These are phyloP conservation scores for Lepiota venenata DNA, from an alignment of 768 basidiomycete genomes.

Conservation along the genomic window DNA sequence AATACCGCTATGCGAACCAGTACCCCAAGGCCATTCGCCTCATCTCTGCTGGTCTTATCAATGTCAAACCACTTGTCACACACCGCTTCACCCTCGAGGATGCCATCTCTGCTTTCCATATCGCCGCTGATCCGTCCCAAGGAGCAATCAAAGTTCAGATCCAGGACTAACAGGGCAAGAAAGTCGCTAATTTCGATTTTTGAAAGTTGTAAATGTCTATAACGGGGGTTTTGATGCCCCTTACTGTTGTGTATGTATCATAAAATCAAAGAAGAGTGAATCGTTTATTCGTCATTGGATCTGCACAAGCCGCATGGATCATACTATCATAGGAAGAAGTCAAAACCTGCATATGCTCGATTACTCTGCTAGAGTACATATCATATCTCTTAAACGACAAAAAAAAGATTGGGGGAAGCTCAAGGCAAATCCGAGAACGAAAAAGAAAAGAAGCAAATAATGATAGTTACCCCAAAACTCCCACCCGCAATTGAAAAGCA, in stretches of 20 bases:
- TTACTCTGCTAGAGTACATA: slow-evolving; percentile 10
- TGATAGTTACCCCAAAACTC: slow-evolving; percentile 11
- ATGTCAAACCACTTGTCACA: slow-evolving; percentile 78
- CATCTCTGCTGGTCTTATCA: slow-evolving; percentile 68
- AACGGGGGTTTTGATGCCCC: background rate
- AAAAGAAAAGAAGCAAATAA: slow-evolving; percentile 12
- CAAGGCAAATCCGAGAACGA: background rate
- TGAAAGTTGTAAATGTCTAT: background rate
- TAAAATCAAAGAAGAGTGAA: background rate
- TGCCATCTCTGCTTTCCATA: slow-evolving; percentile 75
- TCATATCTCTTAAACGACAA: background rate
- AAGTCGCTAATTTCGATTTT: background rate
- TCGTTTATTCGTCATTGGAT: background rate
- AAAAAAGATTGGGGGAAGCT: background rate
- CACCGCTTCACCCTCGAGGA: slow-evolving; percentile 71
- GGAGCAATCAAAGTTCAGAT: slow-evolving; percentile 73
- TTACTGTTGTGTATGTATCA: background rate
- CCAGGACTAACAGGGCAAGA: slow-evolving; percentile 36
- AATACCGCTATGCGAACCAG: slow-evolving; percentile 68
- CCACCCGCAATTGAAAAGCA: slow-evolving; percentile 5
- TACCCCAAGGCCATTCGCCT: slow-evolving; percentile 86
- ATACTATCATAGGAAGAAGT: background rate
- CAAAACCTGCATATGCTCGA: slow-evolving; percentile 4
- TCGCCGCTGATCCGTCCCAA: slow-evolving; percentile 62
- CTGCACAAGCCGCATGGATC: background rate